phyloP scores from a whole-genome alignment of 73 alveolate species.

The Paramecium biaurelia region DNA sequence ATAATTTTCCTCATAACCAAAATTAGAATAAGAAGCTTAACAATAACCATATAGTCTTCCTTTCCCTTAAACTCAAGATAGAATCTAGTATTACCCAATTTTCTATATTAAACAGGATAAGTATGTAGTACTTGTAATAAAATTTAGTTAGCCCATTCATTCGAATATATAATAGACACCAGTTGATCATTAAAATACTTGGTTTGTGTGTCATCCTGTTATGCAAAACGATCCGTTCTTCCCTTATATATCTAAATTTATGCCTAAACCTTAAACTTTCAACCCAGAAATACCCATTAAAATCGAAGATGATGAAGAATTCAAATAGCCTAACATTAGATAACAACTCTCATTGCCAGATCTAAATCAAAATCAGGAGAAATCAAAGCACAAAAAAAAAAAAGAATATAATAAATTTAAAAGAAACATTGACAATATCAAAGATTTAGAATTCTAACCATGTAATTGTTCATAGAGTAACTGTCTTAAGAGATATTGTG shows the following conservation, averaged over 20 bases:
- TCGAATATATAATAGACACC: not conserved
- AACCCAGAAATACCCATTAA: not conserved
- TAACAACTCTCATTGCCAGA: not conserved
- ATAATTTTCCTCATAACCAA: not conserved
- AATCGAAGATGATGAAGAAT: not conserved
- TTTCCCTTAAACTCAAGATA: not conserved
- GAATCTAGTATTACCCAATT: not conserved
- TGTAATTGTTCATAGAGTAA: constrained; percentile 9
- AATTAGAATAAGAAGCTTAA: not conserved
- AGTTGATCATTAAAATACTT: not conserved
- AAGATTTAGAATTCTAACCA: not conserved
- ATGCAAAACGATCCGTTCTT: not conserved
- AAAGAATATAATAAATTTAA: not conserved
- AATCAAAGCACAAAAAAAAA: not conserved
- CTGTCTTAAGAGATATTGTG: constrained; percentile 42
- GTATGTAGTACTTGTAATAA: not conserved
- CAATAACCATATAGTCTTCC: not conserved
- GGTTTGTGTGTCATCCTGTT: constrained; percentile 2
- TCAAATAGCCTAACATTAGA: not conserved
- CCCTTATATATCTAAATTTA: not conserved
- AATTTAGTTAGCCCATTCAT: not conserved
- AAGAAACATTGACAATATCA: not conserved
- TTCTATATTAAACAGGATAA: not conserved
- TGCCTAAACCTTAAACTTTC: not conserved
- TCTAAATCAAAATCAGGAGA: not conserved